A percentile compares a stretch with the other conserved stretches of the same genome.
phyloP scores from a whole-genome alignment of 2,329 filamentous ascomycete genomes.

The Venturia carpophila region DNA sequence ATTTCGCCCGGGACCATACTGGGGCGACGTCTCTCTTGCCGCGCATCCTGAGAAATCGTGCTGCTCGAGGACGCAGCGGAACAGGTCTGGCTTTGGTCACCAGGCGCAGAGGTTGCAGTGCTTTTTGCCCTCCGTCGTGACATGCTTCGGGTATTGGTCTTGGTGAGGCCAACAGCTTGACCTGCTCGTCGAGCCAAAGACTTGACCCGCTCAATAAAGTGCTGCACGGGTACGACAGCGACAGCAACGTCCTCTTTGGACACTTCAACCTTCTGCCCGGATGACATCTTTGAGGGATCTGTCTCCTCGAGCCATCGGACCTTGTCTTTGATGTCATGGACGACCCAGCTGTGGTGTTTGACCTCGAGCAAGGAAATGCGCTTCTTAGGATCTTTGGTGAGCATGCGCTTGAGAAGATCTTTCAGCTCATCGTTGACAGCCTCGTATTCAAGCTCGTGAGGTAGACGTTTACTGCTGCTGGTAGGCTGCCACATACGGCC shows the following conservation, averaged over 20 bases:
- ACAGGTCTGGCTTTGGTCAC: conserved; percentile 41
- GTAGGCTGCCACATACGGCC: conserved; percentile 40
- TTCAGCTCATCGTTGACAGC: conserved; percentile 71
- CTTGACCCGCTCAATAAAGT: conserved; percentile 70
- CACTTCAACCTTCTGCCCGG: conserved; percentile 82
- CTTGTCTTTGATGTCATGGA: conserved; percentile 66
- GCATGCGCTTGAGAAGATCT: conserved; percentile 69
- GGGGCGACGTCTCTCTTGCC: conserved; percentile 31
- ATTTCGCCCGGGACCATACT: conserved; percentile 55
- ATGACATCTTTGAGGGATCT: conserved; percentile 68
- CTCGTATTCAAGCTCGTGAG: conserved; percentile 76
- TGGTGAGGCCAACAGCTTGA: conserved; percentile 50
- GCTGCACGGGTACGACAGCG: conserved; percentile 81
- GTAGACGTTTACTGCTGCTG: conserved; percentile 62
- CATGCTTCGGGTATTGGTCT: conserved; percentile 26
- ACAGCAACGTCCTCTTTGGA: conserved; percentile 85
- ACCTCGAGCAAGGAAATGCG: conserved; percentile 86
- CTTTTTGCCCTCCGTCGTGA: conserved; percentile 50
- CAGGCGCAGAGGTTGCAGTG: conserved; percentile 46
- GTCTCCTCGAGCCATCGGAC: conserved; percentile 87
- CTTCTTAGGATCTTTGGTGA: conserved; percentile 82
- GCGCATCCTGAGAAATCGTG: conserved; percentile 47
- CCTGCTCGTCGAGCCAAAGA: conserved; percentile 61
- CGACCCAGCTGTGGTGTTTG: conserved; percentile 88
- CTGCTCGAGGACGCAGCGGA: conserved; percentile 46